A percentile compares a stretch with the other conserved stretches of the same genome.
These are phyloP conservation scores for Phytophthora cryptogea DNA, from an alignment of 352 stramenopile genomes.

Conservation along the genomic window DNA sequence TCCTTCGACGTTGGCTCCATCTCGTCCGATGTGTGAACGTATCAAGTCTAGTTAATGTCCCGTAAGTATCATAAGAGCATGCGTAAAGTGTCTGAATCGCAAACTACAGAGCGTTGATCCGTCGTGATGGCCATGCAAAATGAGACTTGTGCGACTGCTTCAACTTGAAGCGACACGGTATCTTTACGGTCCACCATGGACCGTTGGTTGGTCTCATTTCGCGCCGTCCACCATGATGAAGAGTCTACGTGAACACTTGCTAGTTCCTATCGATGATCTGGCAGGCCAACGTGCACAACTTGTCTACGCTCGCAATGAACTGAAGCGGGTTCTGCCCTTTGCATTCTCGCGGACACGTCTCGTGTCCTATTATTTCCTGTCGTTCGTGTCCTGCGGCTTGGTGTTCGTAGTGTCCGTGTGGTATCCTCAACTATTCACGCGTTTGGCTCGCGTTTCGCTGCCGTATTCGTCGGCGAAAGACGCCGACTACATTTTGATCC, in stretches of 20 bases:
- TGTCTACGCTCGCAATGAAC: slow-evolving; percentile 19
- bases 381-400: slow-evolving; percentile 26
- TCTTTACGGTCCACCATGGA: no score
- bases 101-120: no score
- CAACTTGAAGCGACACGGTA: no score
- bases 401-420: slow-evolving; percentile 51
- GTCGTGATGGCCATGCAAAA: no score
- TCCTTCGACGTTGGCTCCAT: slow-evolving; percentile 35
- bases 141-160: no score
- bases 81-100: background rate
- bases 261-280: slow-evolving; percentile 50
- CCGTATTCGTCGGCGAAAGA: slow-evolving; percentile 33
- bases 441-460: slow-evolving; percentile 37
- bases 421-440: slow-evolving; percentile 75
- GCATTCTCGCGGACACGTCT: background rate
- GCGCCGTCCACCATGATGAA: slow-evolving; percentile 29
- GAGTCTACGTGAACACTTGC: slow-evolving; percentile 48
- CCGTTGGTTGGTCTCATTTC: background rate
- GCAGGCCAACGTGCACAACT: slow-evolving; percentile 39
- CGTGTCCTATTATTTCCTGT: slow-evolving; percentile 13
- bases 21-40: slow-evolving; percentile 7
- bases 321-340: slow-evolving; percentile 8
- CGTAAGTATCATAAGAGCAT: slow-evolving; percentile 20
- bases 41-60: slow-evolving; percentile 17
- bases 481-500: slow-evolving; percentile 53